Evolutionary conservation across 495 filamentous ascomycete species (phyloP).

Genomic region (Bryoglossum gracile): DNA sequence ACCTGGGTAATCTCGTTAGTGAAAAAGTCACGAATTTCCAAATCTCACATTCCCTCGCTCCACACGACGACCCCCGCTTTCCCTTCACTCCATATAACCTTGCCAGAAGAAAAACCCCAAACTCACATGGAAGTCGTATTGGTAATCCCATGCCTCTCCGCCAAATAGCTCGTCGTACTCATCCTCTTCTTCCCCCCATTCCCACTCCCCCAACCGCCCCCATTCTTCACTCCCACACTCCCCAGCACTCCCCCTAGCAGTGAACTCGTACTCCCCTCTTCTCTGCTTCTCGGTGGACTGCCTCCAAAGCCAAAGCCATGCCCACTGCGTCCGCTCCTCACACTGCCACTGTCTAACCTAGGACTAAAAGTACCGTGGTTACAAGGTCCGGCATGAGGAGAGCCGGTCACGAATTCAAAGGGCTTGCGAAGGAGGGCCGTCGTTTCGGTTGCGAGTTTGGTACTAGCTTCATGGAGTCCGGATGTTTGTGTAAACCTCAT

Average conservation of each 20-base stretch:
- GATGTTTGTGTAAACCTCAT: background rate
- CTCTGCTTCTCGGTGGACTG: background rate
- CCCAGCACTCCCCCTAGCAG: conserved; percentile 10
- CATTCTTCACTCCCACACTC: conserved; percentile 14
- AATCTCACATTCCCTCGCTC: too few relatives aligned
- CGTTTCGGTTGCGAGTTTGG: conserved; percentile 28
- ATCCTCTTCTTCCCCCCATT: conserved; percentile 46
- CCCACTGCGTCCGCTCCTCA: conserved; percentile 28
- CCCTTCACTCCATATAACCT: too few relatives aligned
- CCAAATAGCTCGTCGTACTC: conserved; percentile 54
- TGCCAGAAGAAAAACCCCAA: too few relatives aligned
- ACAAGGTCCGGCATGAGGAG: conserved; percentile 46
- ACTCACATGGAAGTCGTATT: conserved; percentile 51
- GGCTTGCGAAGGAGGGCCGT: conserved; percentile 36
- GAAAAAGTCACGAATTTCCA: too few relatives aligned
- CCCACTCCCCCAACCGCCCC: conserved; percentile 27
- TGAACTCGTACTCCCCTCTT: conserved; percentile 10
- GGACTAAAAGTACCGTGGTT: conserved; percentile 79
- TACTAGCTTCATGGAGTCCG: background rate
- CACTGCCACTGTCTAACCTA: conserved; percentile 42
- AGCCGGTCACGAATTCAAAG: conserved; percentile 26
- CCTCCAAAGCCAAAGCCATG: conserved; percentile 25
- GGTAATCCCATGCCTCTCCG: conserved; percentile 51
- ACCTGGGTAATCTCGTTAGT: too few relatives aligned
- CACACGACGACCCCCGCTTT: too few relatives aligned